Evolutionary conservation across 352 stramenopile species (phyloP), one percentile per base, ranked within the genome.

Genomic region (Halophytophthora polymorphica): DNA sequence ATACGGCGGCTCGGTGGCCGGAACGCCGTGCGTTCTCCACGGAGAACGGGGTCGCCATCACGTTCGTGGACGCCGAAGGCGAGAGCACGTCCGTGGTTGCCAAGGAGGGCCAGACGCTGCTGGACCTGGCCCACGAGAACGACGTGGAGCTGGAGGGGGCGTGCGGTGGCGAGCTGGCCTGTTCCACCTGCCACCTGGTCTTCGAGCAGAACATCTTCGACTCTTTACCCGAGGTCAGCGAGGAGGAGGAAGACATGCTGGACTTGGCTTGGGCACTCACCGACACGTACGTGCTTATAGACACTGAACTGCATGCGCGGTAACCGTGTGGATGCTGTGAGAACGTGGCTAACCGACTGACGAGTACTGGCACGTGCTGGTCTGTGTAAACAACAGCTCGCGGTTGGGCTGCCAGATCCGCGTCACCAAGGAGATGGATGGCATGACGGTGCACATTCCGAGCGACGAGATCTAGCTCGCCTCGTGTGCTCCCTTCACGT

Each of bases 211-310:
- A 90, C 17, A 73, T 96, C 29, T 98, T 86, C 49, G 85, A 95
- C 22, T 68, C 79, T 36, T 67, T 98, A 18, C 90, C 90, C 10
- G 69, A 82, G 62, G 90, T 96, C 54, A 83, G 74, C 45, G 89
- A 98, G 64, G 93, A 98, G 46, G 93, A 98, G 55, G 93, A 98
- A 50, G 93, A 98, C 67, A 98, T 98, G 93, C 83, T 98, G 22
- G 93, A 98, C 70, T 56, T 98, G 28, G 93, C 93, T 23, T 96
- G 89, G 82, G 93, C 89, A 1, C 74, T 98, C 49, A 97, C 89
- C 6, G 91, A 98, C 56, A 98, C 93, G 74, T 97, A 67, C 60
- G 83, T 73, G 4, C 12, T 21, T 33, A 31, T 28, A n/a, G n/a
- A n/a, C n/a, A n/a, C n/a, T n/a, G n/a, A n/a, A n/a, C n/a, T n/a